phyloP scores from a whole-genome alignment of 2,329 filamentous ascomycete genomes.

The Cryphonectria japonica region DNA sequence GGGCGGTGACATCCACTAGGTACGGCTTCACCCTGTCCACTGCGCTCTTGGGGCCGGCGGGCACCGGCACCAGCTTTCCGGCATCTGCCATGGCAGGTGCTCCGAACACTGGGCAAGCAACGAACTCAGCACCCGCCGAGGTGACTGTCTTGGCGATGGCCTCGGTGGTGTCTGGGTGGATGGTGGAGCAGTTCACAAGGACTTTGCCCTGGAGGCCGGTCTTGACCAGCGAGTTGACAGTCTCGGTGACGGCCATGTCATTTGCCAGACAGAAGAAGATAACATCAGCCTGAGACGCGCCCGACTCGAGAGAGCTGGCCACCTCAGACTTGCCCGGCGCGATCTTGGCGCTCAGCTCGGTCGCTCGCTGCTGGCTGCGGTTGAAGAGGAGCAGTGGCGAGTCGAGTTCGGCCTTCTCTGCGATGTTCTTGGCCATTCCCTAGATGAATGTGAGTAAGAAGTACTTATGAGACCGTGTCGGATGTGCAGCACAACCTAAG shows the following conservation, averaged over 20 bases:
- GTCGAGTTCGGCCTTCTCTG: slow-evolving; percentile 73
- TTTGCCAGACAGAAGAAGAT: slow-evolving; percentile 83
- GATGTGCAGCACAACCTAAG: neutral
- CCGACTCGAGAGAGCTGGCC: slow-evolving; percentile 65
- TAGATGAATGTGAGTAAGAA: slow-evolving; percentile 39
- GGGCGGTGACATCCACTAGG: slow-evolving; percentile 72
- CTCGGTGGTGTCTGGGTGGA: slow-evolving; percentile 81
- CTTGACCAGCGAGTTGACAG: slow-evolving; percentile 61
- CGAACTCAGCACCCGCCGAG: slow-evolving; percentile 69
- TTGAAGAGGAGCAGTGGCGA: slow-evolving; percentile 80
- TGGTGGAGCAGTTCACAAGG: slow-evolving; percentile 85
- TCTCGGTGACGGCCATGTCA: slow-evolving; percentile 71
- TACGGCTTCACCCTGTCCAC: slow-evolving; percentile 71
- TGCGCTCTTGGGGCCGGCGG: slow-evolving; percentile 65
- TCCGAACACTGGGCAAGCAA: slow-evolving; percentile 73
- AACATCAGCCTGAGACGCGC: slow-evolving; percentile 70
- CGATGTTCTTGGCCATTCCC: slow-evolving; percentile 86
- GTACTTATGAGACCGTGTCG: neutral
- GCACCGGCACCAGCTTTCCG: slow-evolving; percentile 73
- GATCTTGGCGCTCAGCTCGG: slow-evolving; percentile 65
- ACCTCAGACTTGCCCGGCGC: slow-evolving; percentile 65
- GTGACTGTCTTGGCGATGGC: slow-evolving; percentile 62
- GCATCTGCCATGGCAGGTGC: slow-evolving; percentile 71
- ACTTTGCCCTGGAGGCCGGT: slow-evolving; percentile 69
- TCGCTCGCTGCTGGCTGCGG: slow-evolving; percentile 69